Conservation (phyloP, 1,139 yeast species). For the Blastobotrys serpentis region DNA sequence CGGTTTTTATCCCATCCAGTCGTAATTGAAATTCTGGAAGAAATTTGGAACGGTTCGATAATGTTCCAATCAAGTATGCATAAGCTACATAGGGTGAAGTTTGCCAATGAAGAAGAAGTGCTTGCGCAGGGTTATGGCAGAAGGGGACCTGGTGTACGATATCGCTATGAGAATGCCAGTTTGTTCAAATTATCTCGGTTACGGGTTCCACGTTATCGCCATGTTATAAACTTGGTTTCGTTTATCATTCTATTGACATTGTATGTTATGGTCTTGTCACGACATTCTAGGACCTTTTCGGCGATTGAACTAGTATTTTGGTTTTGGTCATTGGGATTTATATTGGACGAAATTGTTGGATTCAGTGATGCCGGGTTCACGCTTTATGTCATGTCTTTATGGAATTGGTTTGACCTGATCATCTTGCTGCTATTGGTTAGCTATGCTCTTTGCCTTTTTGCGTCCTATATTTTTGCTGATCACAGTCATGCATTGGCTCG, state of each 20-base stretch:
- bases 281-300: conserved; percentile 25
- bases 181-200: conserved; percentile 40
- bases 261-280: conserved; percentile 36
- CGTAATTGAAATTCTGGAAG: conserved; percentile 49
- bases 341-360: conserved; percentile 40
- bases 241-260: conserved; percentile 39
- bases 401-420: conserved; percentile 42
- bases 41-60: conserved; percentile 55
- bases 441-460: conserved; percentile 27
- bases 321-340: conserved; percentile 41
- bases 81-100: conserved; percentile 38
- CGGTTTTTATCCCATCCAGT: conserved; percentile 57
- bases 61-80: conserved; percentile 43
- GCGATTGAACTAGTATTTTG: conserved; percentile 35
- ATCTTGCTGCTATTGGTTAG: conserved; percentile 34
- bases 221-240: conserved; percentile 43
- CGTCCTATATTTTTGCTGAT: conserved; percentile 1
- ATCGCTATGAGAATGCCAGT: conserved; percentile 39
- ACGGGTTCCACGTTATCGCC: conserved; percentile 43
- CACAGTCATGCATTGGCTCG: conserved; percentile 18
- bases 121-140: conserved; percentile 33
- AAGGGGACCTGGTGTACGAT: conserved; percentile 41
- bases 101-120: conserved; percentile 32
- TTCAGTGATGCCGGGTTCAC: conserved; percentile 40
- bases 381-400: conserved; percentile 40